Conservation (phyloP, 345 rosid genomes). For the Euphorbia lathyris region DNA sequence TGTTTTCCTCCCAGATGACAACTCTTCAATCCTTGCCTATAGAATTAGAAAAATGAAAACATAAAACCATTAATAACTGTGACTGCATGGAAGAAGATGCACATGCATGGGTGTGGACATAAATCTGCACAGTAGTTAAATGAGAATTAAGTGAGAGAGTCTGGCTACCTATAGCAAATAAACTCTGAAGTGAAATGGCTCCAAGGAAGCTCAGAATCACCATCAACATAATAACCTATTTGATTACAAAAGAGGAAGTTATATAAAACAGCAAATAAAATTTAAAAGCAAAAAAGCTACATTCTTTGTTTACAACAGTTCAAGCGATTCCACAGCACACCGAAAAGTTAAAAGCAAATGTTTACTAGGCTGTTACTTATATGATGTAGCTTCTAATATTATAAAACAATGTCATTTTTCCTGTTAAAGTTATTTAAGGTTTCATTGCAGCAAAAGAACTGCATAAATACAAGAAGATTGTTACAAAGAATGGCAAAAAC, state of each 20-base stretch:
- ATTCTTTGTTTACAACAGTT: background rate
- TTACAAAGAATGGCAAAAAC: constrained; percentile 29
- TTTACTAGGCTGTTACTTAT: no score
- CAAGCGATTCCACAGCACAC: constrained; percentile 7
- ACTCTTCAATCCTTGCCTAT: no score
- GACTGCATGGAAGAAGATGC: background rate
- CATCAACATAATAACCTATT: constrained; percentile 56
- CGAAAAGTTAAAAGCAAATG: background rate
- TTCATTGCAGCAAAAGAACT: background rate
- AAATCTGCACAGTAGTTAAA: no score
- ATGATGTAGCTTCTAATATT: background rate
- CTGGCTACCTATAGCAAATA: constrained; percentile 59
- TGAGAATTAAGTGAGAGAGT: constrained; percentile 26
- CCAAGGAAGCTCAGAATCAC: constrained; percentile 59
- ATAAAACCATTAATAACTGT: no score
- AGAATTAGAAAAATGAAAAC: no score
- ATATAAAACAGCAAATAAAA: background rate
- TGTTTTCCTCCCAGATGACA: no score
- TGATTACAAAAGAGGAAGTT: constrained; percentile 21
- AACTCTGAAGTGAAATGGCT: constrained; percentile 49
- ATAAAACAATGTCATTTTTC: background rate
- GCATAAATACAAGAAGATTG: background rate
- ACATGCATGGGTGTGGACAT: constrained; percentile 5
- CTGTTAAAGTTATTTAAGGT: background rate
- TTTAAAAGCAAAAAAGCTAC: background rate